These are phyloP conservation scores for Clarireedia paspali DNA, from an alignment of 2,329 filamentous ascomycete species.

Conservation along the genomic window DNA sequence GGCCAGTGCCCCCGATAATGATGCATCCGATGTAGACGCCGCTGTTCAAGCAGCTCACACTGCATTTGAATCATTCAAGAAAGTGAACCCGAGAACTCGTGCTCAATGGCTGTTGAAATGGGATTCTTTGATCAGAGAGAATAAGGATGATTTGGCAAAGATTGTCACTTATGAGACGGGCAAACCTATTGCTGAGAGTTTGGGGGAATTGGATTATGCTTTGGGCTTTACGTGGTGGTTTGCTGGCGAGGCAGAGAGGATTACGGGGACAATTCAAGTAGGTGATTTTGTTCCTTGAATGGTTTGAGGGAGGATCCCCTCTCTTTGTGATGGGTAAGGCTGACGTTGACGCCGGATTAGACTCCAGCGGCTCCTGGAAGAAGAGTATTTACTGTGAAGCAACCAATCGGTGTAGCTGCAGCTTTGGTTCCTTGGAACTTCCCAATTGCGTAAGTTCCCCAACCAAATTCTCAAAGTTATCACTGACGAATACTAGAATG, in stretches of 20 bases:
- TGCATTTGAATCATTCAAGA: slow-evolving; percentile 54
- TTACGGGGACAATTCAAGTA: slow-evolving; percentile 49
- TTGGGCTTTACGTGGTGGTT: slow-evolving; percentile 48
- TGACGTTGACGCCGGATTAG: slow-evolving; percentile 19
- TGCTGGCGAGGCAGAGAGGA: slow-evolving; percentile 51
- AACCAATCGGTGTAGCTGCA: slow-evolving; percentile 61
- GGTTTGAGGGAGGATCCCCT: too few relatives aligned
- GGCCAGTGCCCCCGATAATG: slow-evolving; percentile 36
- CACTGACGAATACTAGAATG: slow-evolving; percentile 32
- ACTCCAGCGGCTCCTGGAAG: slow-evolving; percentile 53
- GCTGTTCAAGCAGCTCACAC: slow-evolving; percentile 51
- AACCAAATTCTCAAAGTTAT: neutral
- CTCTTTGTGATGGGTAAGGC: neutral
- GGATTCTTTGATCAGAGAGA: slow-evolving; percentile 55
- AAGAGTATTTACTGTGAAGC: slow-evolving; percentile 65
- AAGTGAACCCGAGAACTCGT: slow-evolving; percentile 50
- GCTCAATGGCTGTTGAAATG: slow-evolving; percentile 58
- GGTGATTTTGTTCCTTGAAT: neutral
- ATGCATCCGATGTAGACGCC: slow-evolving; percentile 49
- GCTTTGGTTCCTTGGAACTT: slow-evolving; percentile 71
- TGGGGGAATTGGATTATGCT: slow-evolving; percentile 46
- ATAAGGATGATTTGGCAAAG: slow-evolving; percentile 53
- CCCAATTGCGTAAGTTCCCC: slow-evolving; percentile 44
- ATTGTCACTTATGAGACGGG: slow-evolving; percentile 54
- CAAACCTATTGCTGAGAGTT: slow-evolving; percentile 43